Evolutionary conservation across 495 filamentous ascomycete species (phyloP).

Genomic region (Penicillium canescens): DNA sequence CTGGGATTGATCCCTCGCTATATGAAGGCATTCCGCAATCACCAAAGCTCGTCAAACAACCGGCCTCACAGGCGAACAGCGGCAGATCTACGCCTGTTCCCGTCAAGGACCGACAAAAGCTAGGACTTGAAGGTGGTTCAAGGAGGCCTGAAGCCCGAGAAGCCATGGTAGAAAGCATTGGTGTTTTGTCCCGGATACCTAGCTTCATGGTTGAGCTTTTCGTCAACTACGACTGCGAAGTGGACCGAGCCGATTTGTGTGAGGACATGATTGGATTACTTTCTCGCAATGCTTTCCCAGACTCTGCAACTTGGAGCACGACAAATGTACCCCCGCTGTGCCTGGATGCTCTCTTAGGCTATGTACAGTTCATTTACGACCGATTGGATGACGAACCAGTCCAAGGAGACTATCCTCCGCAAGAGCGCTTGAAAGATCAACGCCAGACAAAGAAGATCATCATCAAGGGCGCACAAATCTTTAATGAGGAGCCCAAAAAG

Average conservation of each 20-base stretch:
- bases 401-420: constrained; percentile 67
- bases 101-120: constrained; percentile 88
- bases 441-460: constrained; percentile 81
- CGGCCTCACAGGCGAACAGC: constrained; percentile 74
- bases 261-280: constrained; percentile 93
- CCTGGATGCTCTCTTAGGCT: constrained; percentile 86
- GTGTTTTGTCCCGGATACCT: constrained; percentile 86
- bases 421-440: constrained; percentile 62
- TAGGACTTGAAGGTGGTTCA: constrained; percentile 89
- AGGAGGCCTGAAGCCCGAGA: constrained; percentile 93
- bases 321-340: constrained; percentile 97
- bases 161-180: constrained; percentile 97
- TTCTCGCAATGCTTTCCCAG: constrained; percentile 91
- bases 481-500: constrained; percentile 91
- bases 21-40: constrained; percentile 93
- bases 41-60: constrained; percentile 80
- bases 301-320: constrained; percentile 98
- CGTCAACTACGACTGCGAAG: constrained; percentile 97
- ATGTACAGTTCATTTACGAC: constrained; percentile 87
- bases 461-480: constrained; percentile 83
- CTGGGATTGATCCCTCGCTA: constrained; percentile 84
- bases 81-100: constrained; percentile 90
- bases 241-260: constrained; percentile 88
- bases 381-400: constrained; percentile 70
- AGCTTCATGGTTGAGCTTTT: constrained; percentile 94